Base-by-base conservation (phyloP, 2,329 filamentous ascomycete species). In the Penicillium frequentans region DNA sequence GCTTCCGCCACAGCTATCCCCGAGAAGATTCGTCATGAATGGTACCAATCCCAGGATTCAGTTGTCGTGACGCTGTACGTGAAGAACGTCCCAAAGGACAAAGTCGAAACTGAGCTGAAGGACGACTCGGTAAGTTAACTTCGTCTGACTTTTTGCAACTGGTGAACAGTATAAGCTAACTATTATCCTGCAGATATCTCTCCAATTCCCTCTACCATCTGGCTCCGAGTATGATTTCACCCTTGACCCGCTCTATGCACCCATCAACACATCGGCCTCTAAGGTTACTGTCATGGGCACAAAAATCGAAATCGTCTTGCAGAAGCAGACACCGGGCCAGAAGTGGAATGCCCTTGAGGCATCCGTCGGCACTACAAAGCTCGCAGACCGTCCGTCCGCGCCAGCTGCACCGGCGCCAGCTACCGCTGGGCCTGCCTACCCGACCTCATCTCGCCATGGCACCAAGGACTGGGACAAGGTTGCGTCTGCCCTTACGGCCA, bases 401-500 rank as follows among this genome's bases (percentile, higher is more conserved):
- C 48, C 64, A 5, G 47, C 64, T 49, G 52, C 69, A 24, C 31
- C 65, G 11, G 45, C 63, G 49, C 50, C 70, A 24, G 33, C 65
- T 14, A 39, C 66, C n/a, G 66, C 75, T 29, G 77, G 73, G 0
- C 90, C 89, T 0, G 76, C 81, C 0, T 97, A 98, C 71, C 93
- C 95, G 1, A 93, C 92, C 0, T 97, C 93, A 0, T 95, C 93
- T 13, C 88, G 87, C 60, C 82, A 78, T 1, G 93, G 93, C 0
- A 86, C 90, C 3, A 96, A 96, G 76, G 84, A 99, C 75, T 99
- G 95, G 95, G 95, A 99, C 71, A 90, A 87, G 60, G 70, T 97
- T 2, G 86, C 82, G 8, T 74, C 77, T 1, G 79, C 81, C 6
- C 72, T 85, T 16, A 78, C 76, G 5, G 68, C 67, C 6, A 78